Percentiles rank a stretch among this genome's conserved stretches.
phyloP scores from a whole-genome alignment of 345 rosid genomes.

The Brassica nigra region DNA sequence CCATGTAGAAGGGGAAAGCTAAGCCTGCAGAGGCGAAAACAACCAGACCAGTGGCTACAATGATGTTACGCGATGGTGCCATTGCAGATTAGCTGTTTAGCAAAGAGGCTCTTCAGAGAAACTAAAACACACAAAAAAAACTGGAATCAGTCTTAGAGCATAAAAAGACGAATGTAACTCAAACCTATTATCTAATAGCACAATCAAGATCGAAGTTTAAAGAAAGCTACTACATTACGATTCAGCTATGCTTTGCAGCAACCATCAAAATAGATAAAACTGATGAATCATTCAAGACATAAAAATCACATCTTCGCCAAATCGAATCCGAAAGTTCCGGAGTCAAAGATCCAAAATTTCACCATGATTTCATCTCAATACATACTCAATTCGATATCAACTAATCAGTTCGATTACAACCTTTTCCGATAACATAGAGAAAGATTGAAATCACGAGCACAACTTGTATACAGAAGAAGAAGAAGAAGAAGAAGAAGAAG shows the following conservation, averaged over 20 bases:
- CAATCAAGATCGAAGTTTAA: too few species aligned
- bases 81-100: constrained; percentile 15
- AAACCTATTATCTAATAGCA: too few species aligned
- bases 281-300: too few species aligned
- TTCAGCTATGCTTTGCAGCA: too few species aligned
- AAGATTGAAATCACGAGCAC: neutral
- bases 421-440: neutral
- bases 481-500: neutral
- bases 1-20: constrained; percentile 91
- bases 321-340: too few species aligned
- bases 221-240: too few species aligned
- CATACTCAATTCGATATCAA: neutral
- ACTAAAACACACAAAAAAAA: neutral
- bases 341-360: too few species aligned
- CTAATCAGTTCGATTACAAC: neutral
- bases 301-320: too few species aligned
- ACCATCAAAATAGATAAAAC: too few species aligned
- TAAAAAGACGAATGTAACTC: too few species aligned
- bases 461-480: neutral
- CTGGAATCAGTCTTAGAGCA: neutral
- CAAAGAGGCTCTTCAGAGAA: neutral
- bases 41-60: constrained; percentile 79
- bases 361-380: neutral
- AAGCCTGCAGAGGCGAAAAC: constrained; percentile 80
- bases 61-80: constrained; percentile 58